Evolutionary conservation across 2,329 filamentous ascomycete species (phyloP), one percentile per base, ranked within the genome.

Genomic region (Pseudogymnoascus sp.): DNA sequence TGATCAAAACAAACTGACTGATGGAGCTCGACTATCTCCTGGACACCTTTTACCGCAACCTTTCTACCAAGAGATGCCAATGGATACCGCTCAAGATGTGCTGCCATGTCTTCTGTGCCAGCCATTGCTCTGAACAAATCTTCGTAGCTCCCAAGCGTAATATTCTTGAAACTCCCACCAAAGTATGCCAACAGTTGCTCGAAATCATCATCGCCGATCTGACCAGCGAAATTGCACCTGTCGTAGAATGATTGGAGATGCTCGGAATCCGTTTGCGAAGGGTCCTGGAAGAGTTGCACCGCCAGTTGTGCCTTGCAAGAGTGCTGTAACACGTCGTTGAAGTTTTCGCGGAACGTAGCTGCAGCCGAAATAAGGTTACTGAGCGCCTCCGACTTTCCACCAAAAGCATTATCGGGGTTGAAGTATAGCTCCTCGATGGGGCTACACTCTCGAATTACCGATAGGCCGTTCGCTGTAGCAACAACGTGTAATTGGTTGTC

Each of bases 151-250:
- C 79, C 74, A 39, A 79, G 76, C 2, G 80, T 84, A 70, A 81
- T 86, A 76, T 74, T 81, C 74, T 69, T 87, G 74, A 81, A 88
- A 67, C 82, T 82, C 36, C 85, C 81, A 25, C 90, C 88, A 8
- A 96, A 80, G 4, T 84, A 80, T 36, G 85, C 81, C 5, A 85
- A 81, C n/a, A 95, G 81, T 62, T 85, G 83, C 41, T 85, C 80
- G 66, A 87, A 91, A 60, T 92, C 87, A 60, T 96, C 91, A 61
- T 97, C 90, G 1, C 88, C 88, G 60, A 97, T 85, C 63, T 90
- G 87, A 33, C 88, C 84, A 73, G 84, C 86, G 68, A 97, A 90
- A 25, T 87, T 88, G 64, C 89, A 89, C 65, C 86, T 86, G 64
- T 92, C 88, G 58, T 90, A 92, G 67, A 97, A 88, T 63, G 80